Base-by-base conservation (phyloP, 495 filamentous ascomycete species). In the Physcia stellaris region DNA sequence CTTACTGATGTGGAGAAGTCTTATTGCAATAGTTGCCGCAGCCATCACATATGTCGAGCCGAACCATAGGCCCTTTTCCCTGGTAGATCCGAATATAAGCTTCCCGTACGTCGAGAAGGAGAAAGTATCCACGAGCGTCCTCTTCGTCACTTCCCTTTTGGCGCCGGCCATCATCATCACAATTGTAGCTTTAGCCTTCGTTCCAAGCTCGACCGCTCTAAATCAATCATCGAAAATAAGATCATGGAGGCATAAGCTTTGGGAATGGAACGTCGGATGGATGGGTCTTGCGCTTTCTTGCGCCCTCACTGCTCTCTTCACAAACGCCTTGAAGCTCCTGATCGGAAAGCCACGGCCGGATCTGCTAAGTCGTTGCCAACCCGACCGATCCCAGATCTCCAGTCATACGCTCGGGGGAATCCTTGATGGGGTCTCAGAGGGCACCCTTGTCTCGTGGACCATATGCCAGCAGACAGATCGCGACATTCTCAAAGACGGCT, bases 191-290 rank as follows among this genome's bases (percentile, higher is more conserved):
- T 45, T 75, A 28, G 32, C n/a, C 22, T 42, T 30, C 35, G 32
- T 13, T 4, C 23, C 2, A 10, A 9, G 12, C 9, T 13, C 19
- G 26, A 30, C 35, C 21, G 24, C n/a, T 15, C 20, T 19, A 1
- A 2, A 6, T 1, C 12, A 24, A n/a, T n/a, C 35, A 4, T 24
- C 35, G 2, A 13, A 9, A 6, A 16, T 15, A 5, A 9, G n/a
- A 4, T 30, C 19, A n/a, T 19, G 12, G 62, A 47, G 51, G 33
- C 48, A 62, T 16, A 75, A 71, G 50, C 30, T 75, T 1, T 82
- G 79, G 71, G 77, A 77, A 47, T 73, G 67, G 64, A 75, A 79
- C 45, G 68, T 63, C 2, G 77, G 69, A 11, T 74, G 72, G 70
- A 60, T 81, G 51, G 79, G 79, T 0, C 56, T 83, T 4, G 77